Conservation (phyloP, 2,329 filamentous ascomycete species). For the Curvularia verruculosa region DNA sequence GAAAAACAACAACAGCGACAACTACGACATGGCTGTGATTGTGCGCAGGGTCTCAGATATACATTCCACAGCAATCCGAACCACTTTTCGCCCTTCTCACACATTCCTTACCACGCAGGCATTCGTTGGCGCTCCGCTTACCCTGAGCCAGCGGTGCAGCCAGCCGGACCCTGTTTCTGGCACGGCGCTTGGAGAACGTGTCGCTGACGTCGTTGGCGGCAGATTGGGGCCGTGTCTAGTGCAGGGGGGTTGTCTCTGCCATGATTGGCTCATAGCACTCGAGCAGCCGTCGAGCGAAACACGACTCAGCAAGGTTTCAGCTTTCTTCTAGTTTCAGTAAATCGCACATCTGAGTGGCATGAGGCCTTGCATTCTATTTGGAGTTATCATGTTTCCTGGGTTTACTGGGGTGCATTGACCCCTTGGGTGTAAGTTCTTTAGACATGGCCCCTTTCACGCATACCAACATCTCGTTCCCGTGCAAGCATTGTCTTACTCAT, state of each 20-base stretch:
- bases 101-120: not conserved
- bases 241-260: slow-evolving; percentile 14
- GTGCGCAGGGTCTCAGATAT: not conserved
- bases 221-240: slow-evolving; percentile 13
- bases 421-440: too few relatives aligned
- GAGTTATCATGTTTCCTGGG: not conserved
- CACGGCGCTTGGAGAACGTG: slow-evolving; percentile 24
- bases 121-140: slow-evolving; percentile 22
- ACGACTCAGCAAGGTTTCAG: slow-evolving; percentile 1
- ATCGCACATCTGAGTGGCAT: not conserved
- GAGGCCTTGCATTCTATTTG: not conserved
- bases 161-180: slow-evolving; percentile 26
- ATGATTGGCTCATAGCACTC: slow-evolving; percentile 35
- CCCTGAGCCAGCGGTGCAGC: slow-evolving; percentile 14
- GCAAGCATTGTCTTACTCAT: too few relatives aligned
- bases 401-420: not conserved
- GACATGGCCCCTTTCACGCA: too few relatives aligned
- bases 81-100: not conserved
- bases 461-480: too few relatives aligned
- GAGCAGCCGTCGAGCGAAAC: slow-evolving; percentile 11
- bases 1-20: not conserved
- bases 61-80: not conserved
- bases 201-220: slow-evolving; percentile 40
- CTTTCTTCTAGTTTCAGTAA: not conserved
- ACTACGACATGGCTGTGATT: too few relatives aligned